These are phyloP conservation scores for Trametopsis cervina DNA, from an alignment of 768 basidiomycete species.

Conservation along the genomic window DNA sequence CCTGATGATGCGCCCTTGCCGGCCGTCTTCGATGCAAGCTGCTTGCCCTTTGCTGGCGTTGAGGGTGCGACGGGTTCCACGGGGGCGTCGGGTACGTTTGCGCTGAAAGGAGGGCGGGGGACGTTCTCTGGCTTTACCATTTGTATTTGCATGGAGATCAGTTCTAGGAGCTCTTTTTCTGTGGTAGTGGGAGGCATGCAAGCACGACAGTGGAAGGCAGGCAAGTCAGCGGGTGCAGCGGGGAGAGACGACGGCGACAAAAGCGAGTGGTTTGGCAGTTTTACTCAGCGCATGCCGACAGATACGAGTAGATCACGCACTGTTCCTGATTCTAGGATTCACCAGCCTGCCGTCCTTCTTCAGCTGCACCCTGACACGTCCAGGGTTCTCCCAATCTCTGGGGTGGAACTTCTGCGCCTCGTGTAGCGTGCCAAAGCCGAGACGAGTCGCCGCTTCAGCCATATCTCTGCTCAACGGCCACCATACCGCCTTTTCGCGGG, in stretches of 20 bases:
- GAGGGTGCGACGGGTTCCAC: conserved; percentile 23
- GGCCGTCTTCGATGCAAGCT: conserved; percentile 19
- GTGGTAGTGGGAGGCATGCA: conserved; percentile 9
- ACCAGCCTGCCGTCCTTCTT: conserved; percentile 69
- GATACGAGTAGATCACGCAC: conserved; percentile 36
- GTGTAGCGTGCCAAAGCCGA: conserved; percentile 78
- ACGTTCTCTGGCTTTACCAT: conserved; percentile 60
- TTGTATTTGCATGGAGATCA: conserved; percentile 70
- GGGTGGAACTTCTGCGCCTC: conserved; percentile 91
- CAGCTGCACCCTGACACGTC: conserved; percentile 89
- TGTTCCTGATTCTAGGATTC: conserved; percentile 66
- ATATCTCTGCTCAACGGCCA: conserved; percentile 96
- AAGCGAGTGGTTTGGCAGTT: not conserved
- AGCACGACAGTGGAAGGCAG: not conserved
- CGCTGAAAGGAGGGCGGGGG: conserved; percentile 57
- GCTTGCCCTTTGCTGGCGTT: conserved; percentile 26
- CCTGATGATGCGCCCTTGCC: conserved; percentile 19
- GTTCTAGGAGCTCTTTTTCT: conserved; percentile 79
- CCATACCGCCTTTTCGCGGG: conserved; percentile 77
- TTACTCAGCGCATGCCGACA: not conserved
- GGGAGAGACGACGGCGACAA: no score
- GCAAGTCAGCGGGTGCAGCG: not conserved
- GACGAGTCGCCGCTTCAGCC: conserved; percentile 67
- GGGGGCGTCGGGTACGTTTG: conserved; percentile 20
- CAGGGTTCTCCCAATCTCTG: conserved; percentile 97